Evolutionary conservation across 2,329 filamentous ascomycete genomes (phyloP), one percentile per base, ranked within the genome.

Genomic region (Colletotrichum karsti): DNA sequence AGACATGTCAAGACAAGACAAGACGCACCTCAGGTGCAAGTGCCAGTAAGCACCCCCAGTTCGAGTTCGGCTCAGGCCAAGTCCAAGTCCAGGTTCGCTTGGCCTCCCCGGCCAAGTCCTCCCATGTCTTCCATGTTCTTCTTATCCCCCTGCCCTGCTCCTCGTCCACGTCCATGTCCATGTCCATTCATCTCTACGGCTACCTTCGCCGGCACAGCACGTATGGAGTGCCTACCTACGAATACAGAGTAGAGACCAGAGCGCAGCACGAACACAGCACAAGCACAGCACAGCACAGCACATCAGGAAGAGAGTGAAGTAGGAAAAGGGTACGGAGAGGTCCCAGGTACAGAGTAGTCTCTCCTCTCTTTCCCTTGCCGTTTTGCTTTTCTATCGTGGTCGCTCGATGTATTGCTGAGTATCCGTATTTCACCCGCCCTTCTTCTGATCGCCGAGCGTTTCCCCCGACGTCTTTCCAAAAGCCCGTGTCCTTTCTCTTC

Each of bases 361-460:
- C 48, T 54, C 18, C 42, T 37, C 20, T 54, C 30, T 35, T 28
- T 54, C 24, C 24, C n/a, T 18, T 28, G n/a, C 50, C 10, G n/a
- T 37, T 22, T 26, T 51, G 24, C 48, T 24, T n/a, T 10, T 26
- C 7, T n/a, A 12, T 24, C 44, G 13, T 12, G 3, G 8, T 35
- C 33, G 33, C 8, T 35, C 33, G 9, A 35, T 35, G 33, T 15
- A 12, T 13, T 35, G 33, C n/a, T n/a, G n/a, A n/a, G n/a, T n/a
- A n/a, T 51, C 26, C 30, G n/a, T 35, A 35, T 39, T 35, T 39
- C 22, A 20, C 41, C 15, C 26, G 48, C 48, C n/a, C 24, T 33
- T 24, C 42, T 53, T 55, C 46, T 63, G 60, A 63, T 63, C 60
- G 51, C 53, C 41, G 60, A 63, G 41, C 41, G 41, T 63, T 63